Evolutionary conservation across 139 green algal genomes (phyloP), one percentile per base, ranked within the genome.

Genomic region (Microglena sp.): DNA sequence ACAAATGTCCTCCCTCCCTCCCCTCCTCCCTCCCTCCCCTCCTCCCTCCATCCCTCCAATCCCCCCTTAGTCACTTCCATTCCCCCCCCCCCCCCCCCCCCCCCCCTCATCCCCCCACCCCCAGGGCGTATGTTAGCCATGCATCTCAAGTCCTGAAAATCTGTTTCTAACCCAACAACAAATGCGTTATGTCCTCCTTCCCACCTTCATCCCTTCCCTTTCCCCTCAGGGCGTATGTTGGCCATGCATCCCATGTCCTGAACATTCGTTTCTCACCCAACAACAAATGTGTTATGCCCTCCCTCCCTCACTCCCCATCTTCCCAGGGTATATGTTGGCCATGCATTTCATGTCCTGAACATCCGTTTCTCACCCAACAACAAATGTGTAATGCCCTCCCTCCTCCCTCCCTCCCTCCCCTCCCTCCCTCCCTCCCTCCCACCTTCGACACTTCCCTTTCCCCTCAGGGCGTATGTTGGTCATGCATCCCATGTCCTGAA

Each of bases 401-500:
- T 50, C 40, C 40, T 18, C 40, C 11, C 40, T 50, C 40, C 40
- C 40, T 24, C 40, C 18, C 40, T 18, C 40, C 11, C 40, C 18
- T 11, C 15, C 40, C 40, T 18, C 40, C 40, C 40, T 50, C 40
- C 40, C 40, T 18, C 40, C 40, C 18, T 18, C 40, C 40, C 40
- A 50, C 40, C 40, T 18, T 18, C 40, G 15, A 50, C 40, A 11
- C 40, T 18, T 18, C 40, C 40, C 18, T 50, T 18, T 18, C 40
- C 40, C 40, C 11, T 18, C 40, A 78, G 76, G 55, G 55, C 58
- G 4, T 87, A 87, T 62, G 32, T 68, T 0, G 84, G 80, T 3
- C 84, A 91, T 70, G 82, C 71, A 30, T 78, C 68, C 0, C 84
- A 91, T 67, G 82, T 91, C 27, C 86, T 83, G 77, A 72, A 74